A percentile compares a stretch with the other conserved stretches of the same genome.
Conservation (phyloP, 495 filamentous ascomycete genomes). For the Trichoderma erinaceum region DNA sequence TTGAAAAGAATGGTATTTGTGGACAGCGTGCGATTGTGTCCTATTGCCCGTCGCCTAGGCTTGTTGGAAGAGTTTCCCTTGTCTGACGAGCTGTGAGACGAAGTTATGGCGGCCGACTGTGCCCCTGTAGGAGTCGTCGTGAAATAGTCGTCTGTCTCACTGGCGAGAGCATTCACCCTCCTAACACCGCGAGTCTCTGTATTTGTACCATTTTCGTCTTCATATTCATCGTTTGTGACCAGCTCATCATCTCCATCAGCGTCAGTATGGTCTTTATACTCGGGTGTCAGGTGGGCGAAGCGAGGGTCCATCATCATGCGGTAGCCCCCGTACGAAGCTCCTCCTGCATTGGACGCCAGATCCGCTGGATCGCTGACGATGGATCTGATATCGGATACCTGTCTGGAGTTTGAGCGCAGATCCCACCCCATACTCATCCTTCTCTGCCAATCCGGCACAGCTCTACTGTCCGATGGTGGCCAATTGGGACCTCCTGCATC, state of each 20-base stretch:
- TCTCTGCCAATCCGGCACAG: conserved; percentile 30
- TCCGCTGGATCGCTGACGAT: conserved; percentile 51
- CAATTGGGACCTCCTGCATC: conserved; percentile 51
- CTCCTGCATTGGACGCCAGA: conserved; percentile 37
- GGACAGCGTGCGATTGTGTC: conserved; percentile 61
- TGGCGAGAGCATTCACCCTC: conserved; percentile 21
- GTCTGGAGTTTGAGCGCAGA: conserved; percentile 32
- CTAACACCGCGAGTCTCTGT: neutral
- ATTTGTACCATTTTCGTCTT: conserved; percentile 40
- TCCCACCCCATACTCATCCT: conserved; percentile 40
- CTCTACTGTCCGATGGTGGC: conserved; percentile 41
- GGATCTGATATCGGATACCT: conserved; percentile 45
- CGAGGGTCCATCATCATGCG: neutral
- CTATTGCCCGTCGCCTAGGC: conserved; percentile 27
- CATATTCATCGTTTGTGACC: conserved; percentile 69
- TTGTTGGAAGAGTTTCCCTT: conserved; percentile 17
- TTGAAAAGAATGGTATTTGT: conserved; percentile 74
- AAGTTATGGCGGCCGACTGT: conserved; percentile 25
- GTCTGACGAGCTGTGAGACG: conserved; percentile 13
- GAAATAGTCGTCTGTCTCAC: conserved; percentile 44
- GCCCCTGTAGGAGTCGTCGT: conserved; percentile 34
- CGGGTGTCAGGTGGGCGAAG: conserved; percentile 27
- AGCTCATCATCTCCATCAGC: conserved; percentile 85
- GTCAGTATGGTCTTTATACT: conserved; percentile 53
- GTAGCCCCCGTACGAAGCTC: neutral